Conservation (phyloP, 345 rosid species). For the Orychophragmus violaceus region DNA sequence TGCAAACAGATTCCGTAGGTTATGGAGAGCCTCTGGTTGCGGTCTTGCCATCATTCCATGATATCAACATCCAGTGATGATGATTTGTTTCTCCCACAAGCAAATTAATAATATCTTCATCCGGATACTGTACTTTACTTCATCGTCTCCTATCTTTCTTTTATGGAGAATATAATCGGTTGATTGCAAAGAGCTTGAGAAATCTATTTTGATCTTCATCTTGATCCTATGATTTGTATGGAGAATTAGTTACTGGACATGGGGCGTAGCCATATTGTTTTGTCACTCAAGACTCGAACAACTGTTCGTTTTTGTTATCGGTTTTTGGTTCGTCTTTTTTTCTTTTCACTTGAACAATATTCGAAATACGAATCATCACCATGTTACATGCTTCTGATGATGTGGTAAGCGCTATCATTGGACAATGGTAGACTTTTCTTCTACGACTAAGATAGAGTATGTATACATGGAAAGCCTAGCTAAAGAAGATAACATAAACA, state of each 20-base stretch:
- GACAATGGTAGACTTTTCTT: no score
- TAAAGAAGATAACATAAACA: no score
- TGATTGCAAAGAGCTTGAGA: conserved; percentile 9
- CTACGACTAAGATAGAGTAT: no score
- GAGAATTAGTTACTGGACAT: not conserved
- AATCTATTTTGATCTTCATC: not conserved
- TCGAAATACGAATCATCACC: no score
- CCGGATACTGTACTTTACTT: conserved; percentile 4
- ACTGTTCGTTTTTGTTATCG: not conserved
- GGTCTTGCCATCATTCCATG: conserved; percentile 74
- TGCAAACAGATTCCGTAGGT: conserved; percentile 65
- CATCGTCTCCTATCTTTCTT: conserved; percentile 2
- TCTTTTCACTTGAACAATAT: no score
- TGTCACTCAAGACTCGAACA: not conserved
- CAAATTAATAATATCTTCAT: not conserved
- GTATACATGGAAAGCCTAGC: no score
- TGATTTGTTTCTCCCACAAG: not conserved
- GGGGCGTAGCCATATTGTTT: not conserved
- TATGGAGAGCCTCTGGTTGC: conserved; percentile 88
- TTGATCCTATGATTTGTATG: not conserved
- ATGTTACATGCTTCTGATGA: no score
- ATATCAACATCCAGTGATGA: conserved; percentile 36
- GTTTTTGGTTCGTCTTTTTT: not conserved
- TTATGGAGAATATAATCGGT: not conserved
- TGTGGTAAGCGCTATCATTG: no score